A percentile compares a stretch with the other conserved stretches of the same genome.
Evolutionary conservation across 192 early-diverging fungal species (phyloP).

Genomic region (Coemansia sp.): DNA sequence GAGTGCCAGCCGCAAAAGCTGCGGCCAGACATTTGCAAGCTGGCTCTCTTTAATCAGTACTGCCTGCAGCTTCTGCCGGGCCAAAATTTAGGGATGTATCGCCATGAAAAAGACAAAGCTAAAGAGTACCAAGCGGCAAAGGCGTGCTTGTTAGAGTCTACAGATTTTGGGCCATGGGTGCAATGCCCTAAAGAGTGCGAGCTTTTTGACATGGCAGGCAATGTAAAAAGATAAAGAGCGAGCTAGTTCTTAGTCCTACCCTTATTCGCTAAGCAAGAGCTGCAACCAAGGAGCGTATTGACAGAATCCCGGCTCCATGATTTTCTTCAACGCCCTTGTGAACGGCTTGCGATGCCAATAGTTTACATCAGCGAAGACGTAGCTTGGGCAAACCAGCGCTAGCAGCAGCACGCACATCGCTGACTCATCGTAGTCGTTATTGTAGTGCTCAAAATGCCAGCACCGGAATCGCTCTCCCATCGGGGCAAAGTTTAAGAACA

Average conservation of each 20-base stretch:
- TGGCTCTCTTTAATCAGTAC: slow-evolving; percentile 15
- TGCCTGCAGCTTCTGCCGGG: background rate
- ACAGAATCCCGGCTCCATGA: too few relatives aligned
- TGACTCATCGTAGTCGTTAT: background rate
- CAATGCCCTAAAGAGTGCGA: slow-evolving; percentile 21
- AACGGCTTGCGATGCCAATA: too few relatives aligned
- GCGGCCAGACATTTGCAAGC: slow-evolving; percentile 38
- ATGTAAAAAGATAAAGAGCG: background rate
- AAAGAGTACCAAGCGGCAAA: slow-evolving; percentile 30
- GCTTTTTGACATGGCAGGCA: slow-evolving; percentile 9
- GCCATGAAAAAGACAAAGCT: slow-evolving; percentile 21
- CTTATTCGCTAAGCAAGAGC: background rate
- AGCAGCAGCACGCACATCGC: too few relatives aligned
- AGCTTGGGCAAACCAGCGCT: too few relatives aligned
- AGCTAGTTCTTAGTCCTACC: too few relatives aligned
- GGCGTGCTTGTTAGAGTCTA: slow-evolving; percentile 3
- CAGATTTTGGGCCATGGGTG: slow-evolving; percentile 27
- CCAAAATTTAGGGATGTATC: slow-evolving; percentile 12
- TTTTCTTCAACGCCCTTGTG: too few relatives aligned
- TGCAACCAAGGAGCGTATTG: too few relatives aligned
- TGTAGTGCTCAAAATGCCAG: background rate
- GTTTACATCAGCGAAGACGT: too few relatives aligned
- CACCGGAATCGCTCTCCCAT: background rate
- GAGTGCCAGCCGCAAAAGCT: slow-evolving; percentile 19
- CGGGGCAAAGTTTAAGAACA: background rate